Conservation (phyloP, 768 basidiomycete species). For the Suillus paluster region DNA sequence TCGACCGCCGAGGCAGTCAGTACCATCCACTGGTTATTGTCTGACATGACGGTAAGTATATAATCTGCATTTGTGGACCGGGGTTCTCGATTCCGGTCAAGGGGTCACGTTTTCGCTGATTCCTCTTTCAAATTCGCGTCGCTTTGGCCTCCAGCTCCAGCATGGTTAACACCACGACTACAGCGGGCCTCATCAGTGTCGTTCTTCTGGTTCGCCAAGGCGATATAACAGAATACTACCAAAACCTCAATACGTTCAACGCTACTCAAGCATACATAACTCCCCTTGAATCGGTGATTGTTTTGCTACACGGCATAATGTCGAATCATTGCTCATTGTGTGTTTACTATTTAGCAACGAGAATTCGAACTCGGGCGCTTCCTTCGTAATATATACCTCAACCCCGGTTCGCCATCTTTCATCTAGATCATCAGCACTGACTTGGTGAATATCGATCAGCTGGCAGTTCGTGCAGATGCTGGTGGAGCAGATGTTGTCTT, state of each 20-base stretch:
- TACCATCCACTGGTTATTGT: no score
- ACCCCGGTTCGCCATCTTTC: constrained; percentile 59
- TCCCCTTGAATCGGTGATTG: constrained; percentile 64
- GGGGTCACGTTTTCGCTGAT: not conserved
- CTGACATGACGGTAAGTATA: no score
- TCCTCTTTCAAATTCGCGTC: not conserved
- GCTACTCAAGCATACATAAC: constrained; percentile 62
- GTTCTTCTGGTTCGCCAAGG: constrained; percentile 74
- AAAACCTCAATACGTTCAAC: constrained; percentile 66
- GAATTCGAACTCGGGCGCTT: constrained; percentile 58
- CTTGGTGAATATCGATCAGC: constrained; percentile 66
- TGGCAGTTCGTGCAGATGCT: constrained; percentile 73
- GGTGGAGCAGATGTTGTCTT: constrained; percentile 78
- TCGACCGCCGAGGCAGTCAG: no score
- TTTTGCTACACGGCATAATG: not conserved
- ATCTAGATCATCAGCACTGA: constrained; percentile 65
- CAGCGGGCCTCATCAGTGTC: constrained; percentile 55
- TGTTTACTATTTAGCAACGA: constrained; percentile 61
- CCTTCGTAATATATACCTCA: constrained; percentile 64
- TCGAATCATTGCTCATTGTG: not conserved
- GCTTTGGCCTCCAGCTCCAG: not conserved
- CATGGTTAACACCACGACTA: constrained; percentile 11
- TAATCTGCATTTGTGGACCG: no score
- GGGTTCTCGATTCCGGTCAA: not conserved
- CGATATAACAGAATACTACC: constrained; percentile 64